phyloP scores from a whole-genome alignment of 768 basidiomycete genomes.

The Coprinellus aureogranulatus region DNA sequence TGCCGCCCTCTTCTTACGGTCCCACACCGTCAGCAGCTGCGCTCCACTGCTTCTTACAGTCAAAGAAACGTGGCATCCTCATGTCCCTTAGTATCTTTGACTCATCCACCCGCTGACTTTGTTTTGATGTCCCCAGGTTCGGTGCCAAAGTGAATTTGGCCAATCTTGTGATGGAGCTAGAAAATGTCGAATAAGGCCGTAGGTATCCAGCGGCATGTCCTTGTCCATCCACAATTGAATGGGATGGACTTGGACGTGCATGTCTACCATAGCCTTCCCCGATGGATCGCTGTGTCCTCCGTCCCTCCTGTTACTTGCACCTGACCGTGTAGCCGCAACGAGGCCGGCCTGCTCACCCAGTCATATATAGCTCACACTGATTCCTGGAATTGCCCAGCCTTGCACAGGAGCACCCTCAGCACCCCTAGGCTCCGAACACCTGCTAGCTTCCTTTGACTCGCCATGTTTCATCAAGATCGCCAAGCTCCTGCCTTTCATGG shows the following conservation, averaged over 20 bases:
- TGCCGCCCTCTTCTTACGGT: background rate
- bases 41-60: no score
- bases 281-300: constrained; percentile 3
- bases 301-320: background rate
- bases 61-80: no score
- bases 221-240: constrained; percentile 1
- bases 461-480: constrained; percentile 1
- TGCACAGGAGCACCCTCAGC: background rate
- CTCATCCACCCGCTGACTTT: background rate
- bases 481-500: background rate
- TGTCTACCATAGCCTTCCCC: background rate
- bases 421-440: background rate
- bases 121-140: no score
- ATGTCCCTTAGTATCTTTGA: constrained; percentile 3
- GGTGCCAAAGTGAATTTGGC: background rate
- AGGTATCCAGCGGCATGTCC: background rate
- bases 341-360: background rate
- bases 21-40: background rate
- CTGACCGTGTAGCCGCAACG: background rate
- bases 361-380: background rate
- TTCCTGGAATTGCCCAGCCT: background rate
- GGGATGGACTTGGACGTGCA: background rate
- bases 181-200: background rate
- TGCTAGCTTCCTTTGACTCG: background rate
- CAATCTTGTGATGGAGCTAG: background rate